Conservation (phyloP, 2,329 filamentous ascomycete genomes). For the Phyllosticta ampelicida region DNA sequence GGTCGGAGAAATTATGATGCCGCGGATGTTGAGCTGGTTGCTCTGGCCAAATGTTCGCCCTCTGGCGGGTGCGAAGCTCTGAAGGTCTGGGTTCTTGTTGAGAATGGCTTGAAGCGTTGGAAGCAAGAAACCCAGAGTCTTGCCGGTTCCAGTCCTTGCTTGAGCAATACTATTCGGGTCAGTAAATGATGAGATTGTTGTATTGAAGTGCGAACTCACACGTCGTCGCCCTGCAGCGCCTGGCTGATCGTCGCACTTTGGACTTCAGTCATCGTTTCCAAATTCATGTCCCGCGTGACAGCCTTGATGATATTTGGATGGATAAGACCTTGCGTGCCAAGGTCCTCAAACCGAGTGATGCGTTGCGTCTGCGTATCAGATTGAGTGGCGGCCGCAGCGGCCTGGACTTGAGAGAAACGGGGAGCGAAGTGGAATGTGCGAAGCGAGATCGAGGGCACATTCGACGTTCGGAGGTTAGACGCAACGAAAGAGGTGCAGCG, state of each 20-base stretch:
- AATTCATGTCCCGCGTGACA: constrained; percentile 61
- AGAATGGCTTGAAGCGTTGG: constrained; percentile 76
- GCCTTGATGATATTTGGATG: constrained; percentile 54
- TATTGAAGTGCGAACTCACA: constrained; percentile 51
- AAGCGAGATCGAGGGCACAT: background rate
- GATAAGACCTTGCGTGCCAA: constrained; percentile 41
- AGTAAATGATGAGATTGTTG: background rate
- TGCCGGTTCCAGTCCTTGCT: constrained; percentile 93
- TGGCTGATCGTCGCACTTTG: constrained; percentile 74
- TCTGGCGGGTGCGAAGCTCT: constrained; percentile 13
- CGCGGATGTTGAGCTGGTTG: constrained; percentile 44
- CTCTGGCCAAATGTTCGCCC: constrained; percentile 18
- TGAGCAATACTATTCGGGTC: constrained; percentile 53
- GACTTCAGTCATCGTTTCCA: constrained; percentile 85
- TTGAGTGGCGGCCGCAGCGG: constrained; percentile 4
- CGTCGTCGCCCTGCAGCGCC: constrained; percentile 67
- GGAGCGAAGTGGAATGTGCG: constrained; percentile 1
- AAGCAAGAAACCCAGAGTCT: constrained; percentile 86
- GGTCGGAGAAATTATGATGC: constrained; percentile 52
- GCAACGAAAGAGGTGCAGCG: background rate
- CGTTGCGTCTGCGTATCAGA: constrained; percentile 13
- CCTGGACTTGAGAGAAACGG: constrained; percentile 10
- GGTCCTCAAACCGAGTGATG: constrained; percentile 35
- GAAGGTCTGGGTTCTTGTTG: constrained; percentile 50
- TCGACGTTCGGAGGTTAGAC: background rate